phyloP scores from a whole-genome alignment of 306 rosid species.

The Acacia confusa region DNA sequence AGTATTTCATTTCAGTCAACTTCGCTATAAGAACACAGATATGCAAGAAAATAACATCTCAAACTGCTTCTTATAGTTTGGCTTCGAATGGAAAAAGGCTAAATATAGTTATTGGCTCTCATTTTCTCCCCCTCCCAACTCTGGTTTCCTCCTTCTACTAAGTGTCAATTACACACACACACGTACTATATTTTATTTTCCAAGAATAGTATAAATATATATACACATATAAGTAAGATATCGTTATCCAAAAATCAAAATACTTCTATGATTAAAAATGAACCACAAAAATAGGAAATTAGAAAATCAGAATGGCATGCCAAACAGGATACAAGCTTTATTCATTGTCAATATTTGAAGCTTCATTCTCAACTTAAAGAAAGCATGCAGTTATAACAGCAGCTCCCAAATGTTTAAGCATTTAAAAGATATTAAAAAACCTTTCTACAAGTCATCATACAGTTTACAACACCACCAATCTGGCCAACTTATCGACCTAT shows the following conservation, averaged over 20 bases:
- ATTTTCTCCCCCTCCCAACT: constrained; percentile 2
- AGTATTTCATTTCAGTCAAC: neutral
- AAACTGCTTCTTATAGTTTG: neutral
- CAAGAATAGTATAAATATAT: no score
- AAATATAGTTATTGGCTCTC: constrained; percentile 18
- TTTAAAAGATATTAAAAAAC: neutral
- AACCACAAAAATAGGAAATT: neutral
- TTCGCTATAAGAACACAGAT: neutral
- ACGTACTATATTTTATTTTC: neutral
- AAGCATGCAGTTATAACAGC: neutral
- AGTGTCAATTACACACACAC: neutral
- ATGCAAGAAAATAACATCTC: neutral
- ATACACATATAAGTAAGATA: neutral
- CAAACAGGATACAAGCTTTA: neutral
- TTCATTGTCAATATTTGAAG: neutral
- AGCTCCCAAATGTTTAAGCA: neutral
- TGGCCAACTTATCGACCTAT: neutral
- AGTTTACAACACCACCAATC: neutral
- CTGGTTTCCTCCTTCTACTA: constrained; percentile 19
- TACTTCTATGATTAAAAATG: neutral
- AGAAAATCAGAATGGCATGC: neutral
- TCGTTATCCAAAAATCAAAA: neutral
- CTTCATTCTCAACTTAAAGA: neutral
- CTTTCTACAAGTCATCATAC: neutral
- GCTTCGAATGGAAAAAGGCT: neutral